Base-by-base conservation (phyloP, 23 red algal genomes). In the Pyropia haitanensis region DNA sequence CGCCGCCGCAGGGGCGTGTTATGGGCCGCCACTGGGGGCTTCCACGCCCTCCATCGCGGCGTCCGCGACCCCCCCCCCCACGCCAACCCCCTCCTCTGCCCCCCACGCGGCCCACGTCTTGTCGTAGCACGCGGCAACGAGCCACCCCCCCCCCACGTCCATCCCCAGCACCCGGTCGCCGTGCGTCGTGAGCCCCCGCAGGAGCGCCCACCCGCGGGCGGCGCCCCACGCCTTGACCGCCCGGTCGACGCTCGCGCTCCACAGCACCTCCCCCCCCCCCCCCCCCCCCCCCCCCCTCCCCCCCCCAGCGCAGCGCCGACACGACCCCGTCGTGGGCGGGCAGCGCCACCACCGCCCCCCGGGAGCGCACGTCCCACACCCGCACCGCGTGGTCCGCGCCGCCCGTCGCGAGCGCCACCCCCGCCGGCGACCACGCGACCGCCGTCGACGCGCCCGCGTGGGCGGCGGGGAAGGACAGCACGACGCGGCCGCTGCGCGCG, bases 61-160 rank as follows among this genome's bases (percentile, higher is more conserved):
- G 39, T 46, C 39, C 39, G 39, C 39, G 5, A 46, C 39, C 39
- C 39, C 39, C 4, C 39, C 39, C 39, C 8, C n/a, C n/a, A n/a
- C 39, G 39, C 39, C 39, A 0, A 46, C 39, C 2, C 39, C 39
- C 39, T 46, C 39, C 39, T 46, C 39, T 13, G 39, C 39, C 7
- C 71, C 82, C 87, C 76, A 91, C 23, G 80, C 20, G 12, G 60
- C 57, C 87, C 87, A 91, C 56, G 77, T 91, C 61, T 81, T 80
- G 32, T 91, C 87, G 68, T 78, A 91, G 61, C 87, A 82, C 19
- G 75, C 73, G 1, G 71, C 52, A 14, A 81, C 87, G 28, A 81
- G 49, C 22, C 55, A 51, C 21, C 22, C 30, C 15, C 48, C 77
- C 22, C 75, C 77, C 0, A 10, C n/a, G 32, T 82, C 72, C 34